Conservation (phyloP, 2,329 filamentous ascomycete species). For the Aquanectria penicillioides region DNA sequence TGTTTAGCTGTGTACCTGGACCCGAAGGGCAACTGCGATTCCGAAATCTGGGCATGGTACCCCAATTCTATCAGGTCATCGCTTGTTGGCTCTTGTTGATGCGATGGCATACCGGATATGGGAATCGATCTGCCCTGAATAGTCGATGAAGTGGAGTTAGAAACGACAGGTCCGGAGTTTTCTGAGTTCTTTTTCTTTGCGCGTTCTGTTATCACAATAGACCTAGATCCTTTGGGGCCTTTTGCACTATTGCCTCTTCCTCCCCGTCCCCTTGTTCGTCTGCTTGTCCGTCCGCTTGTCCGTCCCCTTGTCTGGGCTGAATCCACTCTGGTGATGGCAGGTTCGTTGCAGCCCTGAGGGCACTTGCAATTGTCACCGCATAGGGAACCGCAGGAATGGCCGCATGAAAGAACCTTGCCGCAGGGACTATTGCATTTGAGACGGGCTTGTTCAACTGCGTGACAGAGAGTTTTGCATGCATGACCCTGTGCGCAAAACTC, state of each 20-base stretch:
- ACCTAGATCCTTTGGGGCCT: no score
- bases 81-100: constrained; percentile 60
- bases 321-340: background rate
- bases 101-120: background rate
- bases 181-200: no score
- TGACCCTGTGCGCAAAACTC: constrained; percentile 36
- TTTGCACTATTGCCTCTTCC: no score
- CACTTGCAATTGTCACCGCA: constrained; percentile 34
- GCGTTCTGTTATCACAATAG: no score
- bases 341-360: constrained; percentile 16
- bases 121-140: background rate
- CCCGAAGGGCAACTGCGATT: background rate
- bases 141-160: background rate
- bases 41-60: constrained; percentile 10
- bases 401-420: constrained; percentile 28
- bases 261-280: no score
- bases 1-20: background rate
- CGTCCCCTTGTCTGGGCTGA: background rate
- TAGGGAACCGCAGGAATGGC: constrained; percentile 27
- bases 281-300: background rate
- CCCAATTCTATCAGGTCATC: constrained; percentile 51
- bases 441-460: constrained; percentile 19
- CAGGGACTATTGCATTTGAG: constrained; percentile 45
- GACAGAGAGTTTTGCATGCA: constrained; percentile 31
- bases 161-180: no score